phyloP scores from a whole-genome alignment of 164 flowering plant species.

The Macadamia tetraphylla region DNA sequence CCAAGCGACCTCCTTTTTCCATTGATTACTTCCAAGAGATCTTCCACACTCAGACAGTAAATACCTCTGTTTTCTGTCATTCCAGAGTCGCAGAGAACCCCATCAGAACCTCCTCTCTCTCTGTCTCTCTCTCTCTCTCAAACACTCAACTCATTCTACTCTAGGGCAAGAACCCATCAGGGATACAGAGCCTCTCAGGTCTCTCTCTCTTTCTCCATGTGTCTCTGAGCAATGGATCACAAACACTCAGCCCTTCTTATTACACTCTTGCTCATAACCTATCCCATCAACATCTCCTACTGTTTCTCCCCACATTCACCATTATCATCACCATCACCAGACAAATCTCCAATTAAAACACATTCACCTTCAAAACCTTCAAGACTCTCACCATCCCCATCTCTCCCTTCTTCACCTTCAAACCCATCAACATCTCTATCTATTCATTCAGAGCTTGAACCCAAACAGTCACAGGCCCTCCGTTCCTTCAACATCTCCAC shows the following conservation, averaged over 20 bases:
- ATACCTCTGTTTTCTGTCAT: no score
- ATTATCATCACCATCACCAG: slow-evolving; percentile 5
- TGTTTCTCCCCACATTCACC: slow-evolving; percentile 5
- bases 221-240: slow-evolving; percentile 20
- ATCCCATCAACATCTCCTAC: slow-evolving; percentile 10
- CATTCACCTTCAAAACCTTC: slow-evolving; percentile 12
- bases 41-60: no score
- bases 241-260: slow-evolving; percentile 9
- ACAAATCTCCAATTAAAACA: slow-evolving; percentile 3
- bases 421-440: slow-evolving; percentile 14
- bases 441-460: slow-evolving; percentile 55
- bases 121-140: no score
- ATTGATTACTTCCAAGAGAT: no score
- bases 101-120: no score
- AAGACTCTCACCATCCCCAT: slow-evolving; percentile 9
- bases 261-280: slow-evolving; percentile 9
- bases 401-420: slow-evolving; percentile 11
- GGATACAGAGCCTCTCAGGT: no score
- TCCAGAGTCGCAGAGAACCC: no score
- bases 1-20: no score
- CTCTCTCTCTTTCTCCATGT: slow-evolving; percentile 4
- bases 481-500: slow-evolving; percentile 77
- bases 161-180: no score
- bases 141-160: no score
- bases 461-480: slow-evolving; percentile 76